These are phyloP conservation scores for Cronartium quercuum DNA, from an alignment of 1,284 basidiomycete genomes.

Conservation along the genomic window DNA sequence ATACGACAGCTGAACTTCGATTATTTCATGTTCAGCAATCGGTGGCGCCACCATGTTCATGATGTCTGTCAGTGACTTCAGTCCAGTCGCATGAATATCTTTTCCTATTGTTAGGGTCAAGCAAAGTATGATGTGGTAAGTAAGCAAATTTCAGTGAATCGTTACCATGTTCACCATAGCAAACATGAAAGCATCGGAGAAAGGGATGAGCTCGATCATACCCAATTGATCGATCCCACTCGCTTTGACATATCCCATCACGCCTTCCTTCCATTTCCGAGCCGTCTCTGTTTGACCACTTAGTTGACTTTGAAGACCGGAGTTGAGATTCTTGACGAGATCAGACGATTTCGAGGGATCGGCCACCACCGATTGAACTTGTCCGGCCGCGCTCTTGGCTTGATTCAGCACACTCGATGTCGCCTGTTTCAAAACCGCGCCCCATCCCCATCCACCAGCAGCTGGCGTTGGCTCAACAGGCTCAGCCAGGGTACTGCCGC, in stretches of 20 bases:
- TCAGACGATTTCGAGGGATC: slow-evolving; percentile 33
- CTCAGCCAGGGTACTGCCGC: background rate
- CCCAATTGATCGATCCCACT: slow-evolving; percentile 36
- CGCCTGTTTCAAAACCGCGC: slow-evolving; percentile 32
- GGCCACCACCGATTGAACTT: slow-evolving; percentile 33
- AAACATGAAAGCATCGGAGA: background rate
- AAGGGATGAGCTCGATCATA: background rate
- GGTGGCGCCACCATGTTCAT: slow-evolving; percentile 95
- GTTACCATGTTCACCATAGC: too few relatives aligned
- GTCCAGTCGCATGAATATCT: slow-evolving; percentile 74
- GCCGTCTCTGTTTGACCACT: slow-evolving; percentile 19
- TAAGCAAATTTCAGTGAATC: too few relatives aligned
- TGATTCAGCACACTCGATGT: slow-evolving; percentile 32
- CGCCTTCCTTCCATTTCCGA: slow-evolving; percentile 35
- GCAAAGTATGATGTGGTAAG: slow-evolving; percentile 6
- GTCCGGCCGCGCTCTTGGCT: slow-evolving; percentile 26
- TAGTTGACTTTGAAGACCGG: slow-evolving; percentile 14
- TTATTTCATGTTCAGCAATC: slow-evolving; percentile 94
- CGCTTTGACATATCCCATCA: slow-evolving; percentile 33
- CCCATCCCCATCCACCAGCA: slow-evolving; percentile 27
- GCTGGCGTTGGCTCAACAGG: too few relatives aligned
- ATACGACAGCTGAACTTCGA: slow-evolving; percentile 89
- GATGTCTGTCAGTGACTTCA: slow-evolving; percentile 75
- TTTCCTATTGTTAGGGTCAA: slow-evolving; percentile 56
- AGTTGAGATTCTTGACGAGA: slow-evolving; percentile 30